Evolutionary conservation across 768 basidiomycete species (phyloP).

Genomic region (Royoungia palumana): DNA sequence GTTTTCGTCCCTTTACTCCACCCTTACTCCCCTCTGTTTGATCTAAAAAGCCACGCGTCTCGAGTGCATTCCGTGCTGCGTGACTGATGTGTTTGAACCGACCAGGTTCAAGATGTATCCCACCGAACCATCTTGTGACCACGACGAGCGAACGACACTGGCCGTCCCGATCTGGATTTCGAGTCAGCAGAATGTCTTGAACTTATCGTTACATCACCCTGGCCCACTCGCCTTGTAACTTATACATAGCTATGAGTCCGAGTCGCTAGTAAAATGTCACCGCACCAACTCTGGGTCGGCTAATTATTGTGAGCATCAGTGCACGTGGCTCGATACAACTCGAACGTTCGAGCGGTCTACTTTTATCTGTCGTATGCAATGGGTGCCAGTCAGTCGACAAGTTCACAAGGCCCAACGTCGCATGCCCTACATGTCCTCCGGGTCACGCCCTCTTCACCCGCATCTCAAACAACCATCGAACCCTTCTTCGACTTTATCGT

Average conservation of each 20-base stretch:
- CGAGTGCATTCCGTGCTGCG: constrained; percentile 87
- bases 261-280: no score
- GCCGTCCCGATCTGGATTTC: no score
- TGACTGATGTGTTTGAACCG: constrained; percentile 93
- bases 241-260: no score
- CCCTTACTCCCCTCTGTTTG: constrained; percentile 30
- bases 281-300: no score
- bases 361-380: constrained; percentile 37
- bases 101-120: constrained; percentile 86
- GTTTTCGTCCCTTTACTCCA: constrained; percentile 27
- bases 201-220: no score
- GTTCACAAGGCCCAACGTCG: constrained; percentile 30
- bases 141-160: no score
- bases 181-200: no score
- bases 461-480: constrained; percentile 78
- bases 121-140: constrained; percentile 93
- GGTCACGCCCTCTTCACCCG: constrained; percentile 86
- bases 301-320: no score
- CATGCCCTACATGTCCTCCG: constrained; percentile 84
- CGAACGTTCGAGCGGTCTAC: neutral
- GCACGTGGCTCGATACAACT: neutral
- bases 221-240: no score
- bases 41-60: constrained; percentile 83
- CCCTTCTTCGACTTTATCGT: constrained; percentile 98
- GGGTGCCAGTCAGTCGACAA: constrained; percentile 74